Evolutionary conservation across 2,329 filamentous ascomycete species (phyloP).

Genomic region (Cladosporium sp.): DNA sequence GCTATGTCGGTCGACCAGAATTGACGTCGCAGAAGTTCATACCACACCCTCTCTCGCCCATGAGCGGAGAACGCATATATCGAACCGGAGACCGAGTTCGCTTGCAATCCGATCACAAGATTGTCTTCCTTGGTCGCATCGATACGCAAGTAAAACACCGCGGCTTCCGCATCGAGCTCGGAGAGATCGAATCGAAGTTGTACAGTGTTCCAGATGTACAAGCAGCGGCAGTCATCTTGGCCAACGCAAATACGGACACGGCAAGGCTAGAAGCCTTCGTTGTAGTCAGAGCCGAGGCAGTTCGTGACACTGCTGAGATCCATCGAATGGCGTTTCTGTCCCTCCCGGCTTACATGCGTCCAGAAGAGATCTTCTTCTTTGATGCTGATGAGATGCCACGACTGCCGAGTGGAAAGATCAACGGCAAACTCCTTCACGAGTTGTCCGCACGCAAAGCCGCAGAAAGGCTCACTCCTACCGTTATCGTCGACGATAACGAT

Average conservation of each 20-base stretch:
- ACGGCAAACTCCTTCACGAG: constrained; percentile 28
- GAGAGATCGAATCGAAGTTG: constrained; percentile 71
- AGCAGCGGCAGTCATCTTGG: constrained; percentile 41
- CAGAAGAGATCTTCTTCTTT: constrained; percentile 27
- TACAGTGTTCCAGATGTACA: constrained; percentile 69
- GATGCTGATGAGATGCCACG: constrained; percentile 27
- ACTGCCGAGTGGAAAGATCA: constrained; percentile 31
- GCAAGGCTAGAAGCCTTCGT: constrained; percentile 30
- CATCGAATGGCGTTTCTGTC: constrained; percentile 23
- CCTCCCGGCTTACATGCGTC: constrained; percentile 30
- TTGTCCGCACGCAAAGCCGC: constrained; percentile 23
- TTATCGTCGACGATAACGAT: neutral
- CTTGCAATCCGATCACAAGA: constrained; percentile 51
- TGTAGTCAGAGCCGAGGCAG: constrained; percentile 23
- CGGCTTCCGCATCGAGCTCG: constrained; percentile 88
- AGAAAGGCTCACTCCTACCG: constrained; percentile 5
- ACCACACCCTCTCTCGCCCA: constrained; percentile 50
- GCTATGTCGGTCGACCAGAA: constrained; percentile 42
- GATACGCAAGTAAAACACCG: constrained; percentile 93
- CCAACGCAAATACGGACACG: constrained; percentile 24
- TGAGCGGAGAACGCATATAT: constrained; percentile 48
- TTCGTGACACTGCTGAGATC: constrained; percentile 23
- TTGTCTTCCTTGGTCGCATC: constrained; percentile 63
- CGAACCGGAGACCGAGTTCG: constrained; percentile 61
- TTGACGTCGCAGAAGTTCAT: constrained; percentile 37